A percentile compares a stretch with the other conserved stretches of the same genome.
Conservation (phyloP, 345 rosid genomes). For the Acer saccharum region DNA sequence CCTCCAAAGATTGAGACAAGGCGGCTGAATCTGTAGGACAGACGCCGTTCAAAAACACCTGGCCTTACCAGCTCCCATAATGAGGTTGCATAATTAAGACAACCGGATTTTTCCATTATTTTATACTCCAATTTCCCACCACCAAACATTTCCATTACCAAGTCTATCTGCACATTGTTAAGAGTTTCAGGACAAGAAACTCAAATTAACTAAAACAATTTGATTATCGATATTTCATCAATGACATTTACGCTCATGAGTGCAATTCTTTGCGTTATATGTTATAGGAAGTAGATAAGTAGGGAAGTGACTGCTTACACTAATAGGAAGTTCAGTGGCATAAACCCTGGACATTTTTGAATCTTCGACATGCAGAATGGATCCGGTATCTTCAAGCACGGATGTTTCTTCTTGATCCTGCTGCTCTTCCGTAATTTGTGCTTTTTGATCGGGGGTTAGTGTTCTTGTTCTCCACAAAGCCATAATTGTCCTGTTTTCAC, state of each 20-base stretch:
- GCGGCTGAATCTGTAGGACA: conserved; percentile 64
- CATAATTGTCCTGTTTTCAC: conserved; percentile 64
- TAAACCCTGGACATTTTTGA: conserved; percentile 50
- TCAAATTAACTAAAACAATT: neutral
- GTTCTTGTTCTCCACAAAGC: conserved; percentile 86
- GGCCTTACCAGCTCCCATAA: conserved; percentile 60
- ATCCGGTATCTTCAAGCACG: conserved; percentile 37
- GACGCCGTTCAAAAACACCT: conserved; percentile 49
- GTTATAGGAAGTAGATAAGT: conserved; percentile 6
- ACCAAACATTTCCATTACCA: conserved; percentile 62
- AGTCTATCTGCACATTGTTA: conserved; percentile 47
- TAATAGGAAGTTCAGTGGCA: conserved; percentile 59
- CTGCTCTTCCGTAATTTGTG: conserved; percentile 60
- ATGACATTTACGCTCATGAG: neutral
- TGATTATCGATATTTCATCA: too few relatives aligned
- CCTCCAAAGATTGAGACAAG: conserved; percentile 81
- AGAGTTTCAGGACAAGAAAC: conserved; percentile 12
- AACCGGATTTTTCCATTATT: conserved; percentile 82
- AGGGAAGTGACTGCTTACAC: conserved; percentile 39
- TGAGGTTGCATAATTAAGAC: conserved; percentile 55
- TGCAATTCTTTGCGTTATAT: neutral
- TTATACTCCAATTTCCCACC: conserved; percentile 70
- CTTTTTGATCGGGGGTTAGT: conserved; percentile 55
- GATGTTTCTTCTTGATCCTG: conserved; percentile 44
- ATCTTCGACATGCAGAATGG: conserved; percentile 42